These are phyloP conservation scores for Magnolia changhungtana DNA, from an alignment of 164 flowering plant genomes.

Conservation along the genomic window DNA sequence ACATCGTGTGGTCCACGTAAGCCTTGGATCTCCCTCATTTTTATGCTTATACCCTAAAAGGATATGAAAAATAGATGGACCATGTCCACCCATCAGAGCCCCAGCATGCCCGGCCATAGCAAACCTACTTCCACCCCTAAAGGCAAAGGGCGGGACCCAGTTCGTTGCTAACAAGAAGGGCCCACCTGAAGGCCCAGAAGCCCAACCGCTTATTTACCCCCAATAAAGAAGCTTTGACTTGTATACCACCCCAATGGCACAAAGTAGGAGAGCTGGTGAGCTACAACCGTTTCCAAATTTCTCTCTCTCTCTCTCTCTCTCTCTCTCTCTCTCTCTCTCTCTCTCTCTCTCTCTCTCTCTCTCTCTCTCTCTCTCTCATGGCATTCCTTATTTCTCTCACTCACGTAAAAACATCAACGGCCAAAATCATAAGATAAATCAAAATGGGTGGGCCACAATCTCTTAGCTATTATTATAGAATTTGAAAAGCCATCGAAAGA, in stretches of 20 bases:
- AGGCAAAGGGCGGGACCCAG: too few species aligned
- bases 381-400: constrained; percentile 1
- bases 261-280: constrained; percentile 7
- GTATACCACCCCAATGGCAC: not conserved
- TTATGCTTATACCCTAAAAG: too few species aligned
- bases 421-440: not conserved
- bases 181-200: not conserved
- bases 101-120: too few species aligned
- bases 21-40: too few species aligned
- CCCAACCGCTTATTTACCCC: not conserved
- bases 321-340: constrained; percentile 9
- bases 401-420: not conserved
- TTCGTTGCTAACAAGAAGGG: too few species aligned
- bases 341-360: not conserved
- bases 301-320: not conserved
- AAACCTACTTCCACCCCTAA: too few species aligned
- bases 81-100: too few species aligned
- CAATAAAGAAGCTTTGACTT: not conserved
- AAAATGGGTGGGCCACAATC: not conserved
- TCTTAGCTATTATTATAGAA: not conserved
- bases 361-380: constrained; percentile 9
- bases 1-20: too few species aligned
- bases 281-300: not conserved
- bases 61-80: too few species aligned
- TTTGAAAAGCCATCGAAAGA: not conserved